Base-by-base conservation (phyloP, 2,329 filamentous ascomycete genomes). In the Fusarium anthophilum region DNA sequence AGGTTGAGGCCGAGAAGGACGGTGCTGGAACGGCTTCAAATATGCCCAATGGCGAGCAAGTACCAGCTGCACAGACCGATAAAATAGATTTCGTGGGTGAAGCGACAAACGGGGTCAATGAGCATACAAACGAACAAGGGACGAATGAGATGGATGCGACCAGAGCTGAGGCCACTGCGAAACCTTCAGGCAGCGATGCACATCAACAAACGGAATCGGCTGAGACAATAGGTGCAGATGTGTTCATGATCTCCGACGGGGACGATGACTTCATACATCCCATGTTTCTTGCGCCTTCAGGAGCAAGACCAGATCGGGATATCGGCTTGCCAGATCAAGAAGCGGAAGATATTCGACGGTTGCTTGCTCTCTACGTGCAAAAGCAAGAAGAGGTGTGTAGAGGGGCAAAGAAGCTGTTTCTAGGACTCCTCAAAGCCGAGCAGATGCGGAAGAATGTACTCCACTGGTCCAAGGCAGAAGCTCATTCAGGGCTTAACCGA, bases 311-410 rank as follows among this genome's bases (percentile, higher is more conserved):
- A 5, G 92, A 95, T 80, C 87, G 91, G 63, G 91, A 95, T 79
- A 84, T 93, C 44, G 92, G 92, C 4, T 87, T 97, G 6, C 93
- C 93, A 2, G 86, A 91, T 24, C 83, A 86, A 32, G 94, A 96
- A 82, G 94, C 94, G 3, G 93, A 95, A 73, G 93, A 96, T 68
- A 91, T 94, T 48, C 90, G 94, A 66, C 89, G 92, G 65, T 83
- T 95, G 24, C 86, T 96, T 55, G 88, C 94, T 73, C 84, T 94
- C 17, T 96, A 94, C 80, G 91, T 96, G 32, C 94, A 96, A 78
- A 96, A 96, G 81, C 94, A 96, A 79, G 94, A 96, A 78, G 94
- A 96, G 80, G 90, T 96, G 5, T 92, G 93, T 63, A 90, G 93
- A 9, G 91, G 92, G 13, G 88, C 91, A 3, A 88, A 89, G 63